Evolutionary conservation across 768 basidiomycete genomes (phyloP).

Genomic region (Collybia sordida): DNA sequence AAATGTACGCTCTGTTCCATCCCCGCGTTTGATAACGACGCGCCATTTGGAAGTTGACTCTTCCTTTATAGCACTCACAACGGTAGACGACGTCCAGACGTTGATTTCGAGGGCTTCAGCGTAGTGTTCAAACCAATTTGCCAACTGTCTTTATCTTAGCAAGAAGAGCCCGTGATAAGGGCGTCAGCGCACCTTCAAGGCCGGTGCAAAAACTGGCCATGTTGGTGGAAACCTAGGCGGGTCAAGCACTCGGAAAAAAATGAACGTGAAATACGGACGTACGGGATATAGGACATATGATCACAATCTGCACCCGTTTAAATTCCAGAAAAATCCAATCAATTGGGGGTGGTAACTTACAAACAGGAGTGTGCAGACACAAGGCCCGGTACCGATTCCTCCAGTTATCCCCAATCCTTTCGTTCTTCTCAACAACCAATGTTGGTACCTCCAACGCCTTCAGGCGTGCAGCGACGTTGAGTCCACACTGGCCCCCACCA

Average conservation of each 20-base stretch:
- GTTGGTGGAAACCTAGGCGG: constrained; percentile 31
- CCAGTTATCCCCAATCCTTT: constrained; percentile 61
- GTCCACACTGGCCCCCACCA: constrained; percentile 61
- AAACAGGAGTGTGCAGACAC: constrained; percentile 37
- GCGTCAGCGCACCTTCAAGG: no score
- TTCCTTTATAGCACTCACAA: constrained; percentile 32
- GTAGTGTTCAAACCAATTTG: constrained; percentile 45
- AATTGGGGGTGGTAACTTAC: constrained; percentile 29
- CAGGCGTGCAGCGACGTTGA: constrained; percentile 60
- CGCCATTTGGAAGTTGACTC: constrained; percentile 34
- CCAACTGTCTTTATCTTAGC: constrained; percentile 33
- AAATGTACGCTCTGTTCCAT: constrained; percentile 34
- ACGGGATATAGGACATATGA: constrained; percentile 11
- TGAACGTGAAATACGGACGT: neutral
- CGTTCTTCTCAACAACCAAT: constrained; percentile 58
- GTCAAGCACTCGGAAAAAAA: constrained; percentile 32
- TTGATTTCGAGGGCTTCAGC: constrained; percentile 37
- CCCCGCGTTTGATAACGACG: constrained; percentile 37
- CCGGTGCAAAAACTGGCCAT: constrained; percentile 40
- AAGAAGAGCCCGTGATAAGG: no score
- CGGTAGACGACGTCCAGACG: constrained; percentile 44
- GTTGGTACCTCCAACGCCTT: constrained; percentile 51
- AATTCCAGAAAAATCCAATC: no score
- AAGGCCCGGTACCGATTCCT: constrained; percentile 49
- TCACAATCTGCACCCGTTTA: neutral